Evolutionary conservation across 2,329 filamentous ascomycete species (phyloP), one percentile per base, ranked within the genome.

Genomic region (Venturia aucupariae): DNA sequence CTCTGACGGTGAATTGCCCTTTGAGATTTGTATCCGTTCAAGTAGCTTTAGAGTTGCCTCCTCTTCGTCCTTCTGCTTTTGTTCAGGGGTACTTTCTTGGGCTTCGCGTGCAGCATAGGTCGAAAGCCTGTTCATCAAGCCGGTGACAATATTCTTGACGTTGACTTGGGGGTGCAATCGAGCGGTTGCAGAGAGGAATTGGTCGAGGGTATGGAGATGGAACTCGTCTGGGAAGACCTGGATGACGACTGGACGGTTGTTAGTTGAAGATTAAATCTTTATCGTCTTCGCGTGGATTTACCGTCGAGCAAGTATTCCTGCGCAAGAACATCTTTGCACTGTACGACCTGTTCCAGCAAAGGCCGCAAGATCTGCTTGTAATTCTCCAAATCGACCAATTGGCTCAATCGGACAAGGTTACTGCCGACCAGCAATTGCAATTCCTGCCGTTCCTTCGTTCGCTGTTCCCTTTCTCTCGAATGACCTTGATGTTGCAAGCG

Each of bases 211-310:
- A 74, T 99, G 92, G 27, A 99, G 85, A 76, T 99, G 95, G 75
- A 93, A 99, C 73, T 99, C 94, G 77, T 99, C 94, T 0, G 94
- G 94, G 79, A 99, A 99, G 62, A 97, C 94, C 76, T 99, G 95
- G 69, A 99, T 96, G 67, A 99, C 94, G 85, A 67, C 44, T 61
- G 44, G n/a, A 68, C 65, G 67, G 54, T n/a, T 65, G 68, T 75
- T 69, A 74, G 71, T 66, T 51, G 65, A 22, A 22, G 38, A 32
- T 15, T 19, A 22, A 3, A n/a, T 32, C 44, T n/a, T 35, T 22
- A 35, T 64, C n/a, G n/a, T n/a, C 24, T n/a, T n/a, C 5, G 11
- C 8, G 11, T 10, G 27, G 17, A 30, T 69, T 64, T 75, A 82
- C 83, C 84, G 82, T 99, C 94, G 61, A 99, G 81, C 15, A 99